A percentile compares a stretch with the other conserved stretches of the same genome.
phyloP scores from a whole-genome alignment of 2,329 filamentous ascomycete genomes.

The Malbranchea zuffiana region DNA sequence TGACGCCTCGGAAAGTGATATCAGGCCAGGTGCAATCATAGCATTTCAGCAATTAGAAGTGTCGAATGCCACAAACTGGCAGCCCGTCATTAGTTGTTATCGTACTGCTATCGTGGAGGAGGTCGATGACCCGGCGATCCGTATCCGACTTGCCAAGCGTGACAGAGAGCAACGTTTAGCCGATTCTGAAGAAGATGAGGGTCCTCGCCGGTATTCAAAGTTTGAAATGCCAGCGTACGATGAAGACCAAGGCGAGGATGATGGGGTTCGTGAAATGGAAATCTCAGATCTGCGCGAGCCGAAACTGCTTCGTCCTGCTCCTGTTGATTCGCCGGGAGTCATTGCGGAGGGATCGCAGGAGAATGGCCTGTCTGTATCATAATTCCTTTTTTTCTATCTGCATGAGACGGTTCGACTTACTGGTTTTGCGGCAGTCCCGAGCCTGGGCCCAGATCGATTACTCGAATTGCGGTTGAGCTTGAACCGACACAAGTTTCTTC shows the following conservation, averaged over 20 bases:
- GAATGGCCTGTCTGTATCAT: slow-evolving; percentile 30
- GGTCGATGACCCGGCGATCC: slow-evolving; percentile 45
- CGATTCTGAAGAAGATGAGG: slow-evolving; percentile 57
- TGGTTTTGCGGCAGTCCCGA: slow-evolving; percentile 11
- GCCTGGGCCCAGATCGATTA: slow-evolving; percentile 6
- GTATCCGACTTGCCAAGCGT: slow-evolving; percentile 56
- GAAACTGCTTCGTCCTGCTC: slow-evolving; percentile 46
- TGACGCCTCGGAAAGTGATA: slow-evolving; percentile 24
- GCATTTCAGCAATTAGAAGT: slow-evolving; percentile 39
- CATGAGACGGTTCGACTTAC: slow-evolving; percentile 10
- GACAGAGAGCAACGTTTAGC: slow-evolving; percentile 47
- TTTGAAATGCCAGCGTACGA: slow-evolving; percentile 64
- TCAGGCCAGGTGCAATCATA: slow-evolving; percentile 31
- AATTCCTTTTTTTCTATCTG: slow-evolving; percentile 17
- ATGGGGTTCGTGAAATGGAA: slow-evolving; percentile 49
- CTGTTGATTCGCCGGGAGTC: slow-evolving; percentile 16
- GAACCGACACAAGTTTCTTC: slow-evolving; percentile 21
- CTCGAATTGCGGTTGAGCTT: slow-evolving; percentile 8
- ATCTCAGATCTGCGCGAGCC: slow-evolving; percentile 58
- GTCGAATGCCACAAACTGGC: slow-evolving; percentile 38
- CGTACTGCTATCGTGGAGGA: slow-evolving; percentile 56
- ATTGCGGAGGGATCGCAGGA: slow-evolving; percentile 23
- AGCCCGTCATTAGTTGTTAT: slow-evolving; percentile 41
- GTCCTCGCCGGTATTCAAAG: slow-evolving; percentile 61
- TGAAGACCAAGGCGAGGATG: slow-evolving; percentile 44